These are phyloP conservation scores for Macrotyloma uniflorum DNA, from an alignment of 306 rosid genomes.

Conservation along the genomic window DNA sequence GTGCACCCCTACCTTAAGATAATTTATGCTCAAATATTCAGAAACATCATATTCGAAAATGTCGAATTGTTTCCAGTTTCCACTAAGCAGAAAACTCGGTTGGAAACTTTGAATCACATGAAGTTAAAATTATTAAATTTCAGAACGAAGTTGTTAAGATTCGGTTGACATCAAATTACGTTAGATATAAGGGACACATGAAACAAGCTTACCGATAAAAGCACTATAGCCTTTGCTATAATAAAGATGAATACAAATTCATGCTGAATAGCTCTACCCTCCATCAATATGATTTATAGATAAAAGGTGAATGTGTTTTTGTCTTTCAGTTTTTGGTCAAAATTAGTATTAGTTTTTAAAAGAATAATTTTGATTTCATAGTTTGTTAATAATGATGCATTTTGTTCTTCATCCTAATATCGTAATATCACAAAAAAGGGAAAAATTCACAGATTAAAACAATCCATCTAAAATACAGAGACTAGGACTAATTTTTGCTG, in stretches of 20 bases:
- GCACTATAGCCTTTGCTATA: neutral
- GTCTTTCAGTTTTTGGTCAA: no score
- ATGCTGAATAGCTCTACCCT: neutral
- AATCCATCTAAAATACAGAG: neutral
- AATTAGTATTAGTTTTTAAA: neutral
- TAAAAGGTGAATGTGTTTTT: neutral
- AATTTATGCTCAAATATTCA: neutral
- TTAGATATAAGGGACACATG: neutral
- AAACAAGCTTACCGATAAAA: neutral
- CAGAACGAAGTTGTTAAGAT: neutral
- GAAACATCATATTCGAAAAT: neutral
- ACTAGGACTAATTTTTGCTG: no score
- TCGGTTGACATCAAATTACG: neutral
- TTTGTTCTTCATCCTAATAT: neutral
- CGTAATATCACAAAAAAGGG: neutral
- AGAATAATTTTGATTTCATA: neutral
- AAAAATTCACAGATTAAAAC: neutral
- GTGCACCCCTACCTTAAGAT: neutral
- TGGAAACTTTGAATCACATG: neutral
- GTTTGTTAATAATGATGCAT: no score
- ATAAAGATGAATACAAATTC: neutral
- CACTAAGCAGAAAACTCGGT: neutral
- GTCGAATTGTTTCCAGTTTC: neutral
- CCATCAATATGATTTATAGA: neutral
- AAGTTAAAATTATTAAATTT: neutral